These are phyloP conservation scores for Bombardia bombarda DNA, from an alignment of 495 filamentous ascomycete species.

Conservation along the genomic window DNA sequence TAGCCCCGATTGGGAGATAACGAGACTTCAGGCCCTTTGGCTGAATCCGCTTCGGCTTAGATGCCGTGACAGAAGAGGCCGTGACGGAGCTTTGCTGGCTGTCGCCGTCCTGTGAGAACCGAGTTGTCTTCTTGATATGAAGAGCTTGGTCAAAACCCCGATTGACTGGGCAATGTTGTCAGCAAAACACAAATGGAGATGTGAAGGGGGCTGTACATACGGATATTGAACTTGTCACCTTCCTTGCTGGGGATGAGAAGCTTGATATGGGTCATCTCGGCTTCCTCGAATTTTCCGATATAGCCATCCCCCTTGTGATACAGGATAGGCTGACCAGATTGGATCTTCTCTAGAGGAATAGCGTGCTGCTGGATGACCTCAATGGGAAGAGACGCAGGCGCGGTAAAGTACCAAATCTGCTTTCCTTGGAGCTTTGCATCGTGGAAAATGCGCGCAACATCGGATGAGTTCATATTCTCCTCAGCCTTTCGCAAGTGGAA, in stretches of 20 bases:
- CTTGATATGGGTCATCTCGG: constrained; percentile 31
- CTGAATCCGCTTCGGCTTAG: constrained; percentile 31
- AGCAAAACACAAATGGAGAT: neutral
- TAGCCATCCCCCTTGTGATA: constrained; percentile 36
- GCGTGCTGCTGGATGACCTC: constrained; percentile 38
- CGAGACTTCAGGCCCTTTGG: constrained; percentile 37
- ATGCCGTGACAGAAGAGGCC: constrained; percentile 14
- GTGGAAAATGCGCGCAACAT: constrained; percentile 30
- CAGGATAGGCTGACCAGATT: constrained; percentile 27
- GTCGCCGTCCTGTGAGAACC: constrained; percentile 26
- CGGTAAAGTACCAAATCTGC: constrained; percentile 45
- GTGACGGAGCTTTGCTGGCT: constrained; percentile 14
- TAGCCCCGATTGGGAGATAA: constrained; percentile 35
- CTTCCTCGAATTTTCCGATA: constrained; percentile 24
- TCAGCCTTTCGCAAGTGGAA: constrained; percentile 26
- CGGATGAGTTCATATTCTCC: constrained; percentile 23
- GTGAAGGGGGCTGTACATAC: constrained; percentile 18
- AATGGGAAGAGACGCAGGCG: constrained; percentile 39
- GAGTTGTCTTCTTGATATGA: constrained; percentile 35
- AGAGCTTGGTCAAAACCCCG: constrained; percentile 36
- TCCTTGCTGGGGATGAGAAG: constrained; percentile 33
- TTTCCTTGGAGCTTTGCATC: constrained; percentile 39
- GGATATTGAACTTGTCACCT: constrained; percentile 31
- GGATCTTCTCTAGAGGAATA: constrained; percentile 31
- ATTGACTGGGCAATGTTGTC: constrained; percentile 16